Conservation (phyloP, 1,284 basidiomycete species). For the Cutaneotrichosporon mucoides region DNA sequence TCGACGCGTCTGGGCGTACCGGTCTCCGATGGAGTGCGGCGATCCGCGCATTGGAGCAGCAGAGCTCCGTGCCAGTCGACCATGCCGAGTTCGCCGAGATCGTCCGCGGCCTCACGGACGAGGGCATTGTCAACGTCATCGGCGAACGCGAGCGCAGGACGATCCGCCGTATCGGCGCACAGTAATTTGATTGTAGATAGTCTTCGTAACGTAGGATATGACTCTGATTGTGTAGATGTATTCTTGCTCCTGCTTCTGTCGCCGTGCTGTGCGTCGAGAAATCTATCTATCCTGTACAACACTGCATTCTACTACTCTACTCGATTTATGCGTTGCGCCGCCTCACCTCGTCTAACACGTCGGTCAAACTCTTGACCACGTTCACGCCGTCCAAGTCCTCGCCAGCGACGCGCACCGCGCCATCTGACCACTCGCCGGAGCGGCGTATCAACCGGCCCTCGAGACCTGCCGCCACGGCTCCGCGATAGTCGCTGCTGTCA, state of each 20-base stretch:
- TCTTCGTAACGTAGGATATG: no score
- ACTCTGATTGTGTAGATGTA: neutral
- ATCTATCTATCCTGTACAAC: no score
- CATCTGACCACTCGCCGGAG: conserved; percentile 44
- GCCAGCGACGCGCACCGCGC: conserved; percentile 31
- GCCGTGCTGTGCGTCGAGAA: no score
- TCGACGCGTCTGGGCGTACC: conserved; percentile 60
- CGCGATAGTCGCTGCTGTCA: conserved; percentile 42
- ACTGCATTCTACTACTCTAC: no score
- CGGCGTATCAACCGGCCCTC: conserved; percentile 43
- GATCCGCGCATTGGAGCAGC: conserved; percentile 65
- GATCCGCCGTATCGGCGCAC: conserved; percentile 54
- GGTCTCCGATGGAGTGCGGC: conserved; percentile 78
- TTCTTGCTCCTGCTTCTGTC: neutral
- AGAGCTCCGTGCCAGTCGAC: conserved; percentile 75
- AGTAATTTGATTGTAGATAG: neutral
- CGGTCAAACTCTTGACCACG: conserved; percentile 25
- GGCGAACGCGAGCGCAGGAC: conserved; percentile 79
- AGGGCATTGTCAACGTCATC: conserved; percentile 75
- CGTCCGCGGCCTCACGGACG: conserved; percentile 68
- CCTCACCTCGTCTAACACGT: conserved; percentile 30
- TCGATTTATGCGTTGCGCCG: conserved; percentile 3
- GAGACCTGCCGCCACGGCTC: conserved; percentile 34
- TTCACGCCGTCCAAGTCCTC: conserved; percentile 36
- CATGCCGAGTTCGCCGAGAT: conserved; percentile 75